These are phyloP conservation scores for Penicillium nucicola DNA, from an alignment of 495 filamentous ascomycete genomes.

Conservation along the genomic window DNA sequence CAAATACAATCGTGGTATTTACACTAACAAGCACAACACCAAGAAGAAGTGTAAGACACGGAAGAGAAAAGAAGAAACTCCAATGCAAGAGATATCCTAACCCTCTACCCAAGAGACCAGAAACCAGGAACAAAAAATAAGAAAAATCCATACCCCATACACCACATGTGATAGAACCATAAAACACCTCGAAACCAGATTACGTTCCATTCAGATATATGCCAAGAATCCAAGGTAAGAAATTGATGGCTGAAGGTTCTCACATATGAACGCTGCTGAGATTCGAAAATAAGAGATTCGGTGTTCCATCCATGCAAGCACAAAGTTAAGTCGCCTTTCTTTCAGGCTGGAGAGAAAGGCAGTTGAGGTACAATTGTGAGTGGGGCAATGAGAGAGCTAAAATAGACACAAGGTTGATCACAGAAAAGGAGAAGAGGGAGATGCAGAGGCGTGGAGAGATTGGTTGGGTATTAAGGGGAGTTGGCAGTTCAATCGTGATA, in stretches of 20 bases:
- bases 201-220: constrained; percentile 14
- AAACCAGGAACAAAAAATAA: not conserved
- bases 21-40: constrained; percentile 6
- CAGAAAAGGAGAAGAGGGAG: constrained; percentile 6
- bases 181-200: constrained; percentile 4
- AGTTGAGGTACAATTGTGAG: constrained; percentile 15
- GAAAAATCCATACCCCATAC: constrained; percentile 11
- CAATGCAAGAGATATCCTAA: constrained; percentile 3
- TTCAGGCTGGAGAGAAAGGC: constrained; percentile 2
- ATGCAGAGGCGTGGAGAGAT: not conserved
- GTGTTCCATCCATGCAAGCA: constrained; percentile 9
- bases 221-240: constrained; percentile 2
- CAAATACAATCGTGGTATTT: constrained; percentile 14
- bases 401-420: not conserved
- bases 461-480: constrained; percentile 8
- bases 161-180: constrained; percentile 10
- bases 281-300: constrained; percentile 2
- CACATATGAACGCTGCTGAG: constrained; percentile 16
- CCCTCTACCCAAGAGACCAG: not conserved
- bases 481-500: not conserved
- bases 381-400: constrained; percentile 4
- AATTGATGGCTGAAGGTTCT: constrained; percentile 4
- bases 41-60: not conserved
- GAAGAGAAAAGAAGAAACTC: not conserved
- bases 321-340: not conserved